Base-by-base conservation (phyloP, 352 stramenopile species). In the Phytophthora foliorum region DNA sequence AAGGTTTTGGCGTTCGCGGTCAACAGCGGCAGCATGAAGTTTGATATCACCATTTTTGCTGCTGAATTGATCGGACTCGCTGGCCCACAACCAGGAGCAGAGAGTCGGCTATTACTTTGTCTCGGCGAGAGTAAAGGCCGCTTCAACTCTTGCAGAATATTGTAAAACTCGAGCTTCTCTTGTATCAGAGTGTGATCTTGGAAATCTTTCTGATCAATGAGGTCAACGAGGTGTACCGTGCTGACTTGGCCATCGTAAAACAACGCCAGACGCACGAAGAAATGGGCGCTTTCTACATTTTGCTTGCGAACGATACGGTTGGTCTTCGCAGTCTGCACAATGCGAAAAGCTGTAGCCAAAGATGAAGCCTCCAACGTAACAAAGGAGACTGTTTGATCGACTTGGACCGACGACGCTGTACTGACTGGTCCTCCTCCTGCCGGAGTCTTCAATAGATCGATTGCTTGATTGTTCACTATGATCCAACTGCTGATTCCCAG, bases 281-380 rank as follows among this genome's bases (percentile, higher is more conserved):
- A 91, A 48, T 93, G 82, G 17, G 72, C 80, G 70, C 82, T 76
- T 55, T 90, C 81, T 13, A 67, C 76, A 41, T 81, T 84, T 38
- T 90, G 82, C 36, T 93, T 91, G 41, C 76, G 72, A 36, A 93
- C 80, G 54, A 91, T 90, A 16, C 82, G 85, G 55, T 91, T 89
- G 1, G 85, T 91, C 64, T 93, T 93, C 21, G 85, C 82, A 6
- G 62, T 87, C 29, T 93, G 85, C 16, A 93, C 56, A 31, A 88
- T 86, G 7, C 76, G 67, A 56, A 86, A 81, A 17, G 85, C 85
- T 11, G 41, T 70, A 13, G 63, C 53, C 22, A 91, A 69, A 6
- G 69, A 80, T 32, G 63, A 64, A 8, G 82, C 81, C 55, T 91
- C 81, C 2, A 93, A 25, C 11, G 78, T 86, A 16, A 80, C 71